Evolutionary conservation across 768 basidiomycete genomes (phyloP).

Genomic region (Tephrocybe rancida): DNA sequence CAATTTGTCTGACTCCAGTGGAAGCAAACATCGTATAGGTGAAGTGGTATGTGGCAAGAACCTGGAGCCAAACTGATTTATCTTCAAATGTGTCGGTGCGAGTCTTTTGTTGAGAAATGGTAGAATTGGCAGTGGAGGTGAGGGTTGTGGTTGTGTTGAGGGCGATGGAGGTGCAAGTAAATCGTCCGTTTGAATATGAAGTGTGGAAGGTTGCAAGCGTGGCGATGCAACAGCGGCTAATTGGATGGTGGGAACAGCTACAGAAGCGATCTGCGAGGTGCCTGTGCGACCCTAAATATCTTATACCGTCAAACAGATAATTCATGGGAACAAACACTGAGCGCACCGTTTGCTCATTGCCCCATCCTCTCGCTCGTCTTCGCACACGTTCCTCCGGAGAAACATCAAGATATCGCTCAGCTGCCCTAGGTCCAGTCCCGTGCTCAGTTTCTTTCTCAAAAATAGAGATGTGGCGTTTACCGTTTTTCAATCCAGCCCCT

Average conservation of each 20-base stretch:
- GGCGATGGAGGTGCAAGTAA: conserved; percentile 31
- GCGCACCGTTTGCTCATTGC: conserved; percentile 39
- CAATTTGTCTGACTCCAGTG: conserved; percentile 62
- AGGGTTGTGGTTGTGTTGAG: conserved; percentile 22
- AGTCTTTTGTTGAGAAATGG: conserved; percentile 52
- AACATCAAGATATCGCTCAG: conserved; percentile 76
- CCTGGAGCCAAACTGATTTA: conserved; percentile 83
- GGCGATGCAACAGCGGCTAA: conserved; percentile 12
- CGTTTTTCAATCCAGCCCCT: conserved; percentile 88
- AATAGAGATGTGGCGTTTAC: conserved; percentile 34
- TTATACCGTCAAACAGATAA: neutral
- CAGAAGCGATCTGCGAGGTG: conserved; percentile 5
- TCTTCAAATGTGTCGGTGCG: conserved; percentile 63
- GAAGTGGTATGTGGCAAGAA: conserved; percentile 81
- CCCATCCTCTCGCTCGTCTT: conserved; percentile 74
- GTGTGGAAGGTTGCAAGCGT: conserved; percentile 1
- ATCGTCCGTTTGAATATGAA: conserved; percentile 48
- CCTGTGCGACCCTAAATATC: neutral
- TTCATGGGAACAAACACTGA: neutral
- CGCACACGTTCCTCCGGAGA: conserved; percentile 58
- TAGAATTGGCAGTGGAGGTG: conserved; percentile 37
- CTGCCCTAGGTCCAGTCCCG: conserved; percentile 53
- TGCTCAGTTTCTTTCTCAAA: conserved; percentile 5
- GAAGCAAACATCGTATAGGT: conserved; percentile 76
- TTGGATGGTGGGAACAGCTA: conserved; percentile 2